Conservation (phyloP, 192 early-diverging fungal species). For the Gaertneriomyces semiglobifer region DNA sequence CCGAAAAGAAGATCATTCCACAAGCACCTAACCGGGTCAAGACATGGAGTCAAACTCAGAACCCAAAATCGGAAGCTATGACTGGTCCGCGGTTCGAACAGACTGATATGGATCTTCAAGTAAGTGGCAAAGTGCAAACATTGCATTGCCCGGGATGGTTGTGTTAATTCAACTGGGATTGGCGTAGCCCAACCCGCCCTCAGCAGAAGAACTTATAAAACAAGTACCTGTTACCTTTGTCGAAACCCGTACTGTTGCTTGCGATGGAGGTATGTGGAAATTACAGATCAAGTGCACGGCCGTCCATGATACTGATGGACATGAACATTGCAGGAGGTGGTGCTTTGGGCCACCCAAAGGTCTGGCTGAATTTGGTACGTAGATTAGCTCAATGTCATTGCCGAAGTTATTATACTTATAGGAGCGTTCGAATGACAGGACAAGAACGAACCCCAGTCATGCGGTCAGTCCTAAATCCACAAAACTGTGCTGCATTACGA, state of each 20-base stretch:
- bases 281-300: constrained; percentile 1
- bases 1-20: constrained; percentile 7
- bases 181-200: constrained; percentile 76
- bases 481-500: neutral
- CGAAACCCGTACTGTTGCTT: constrained; percentile 67
- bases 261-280: constrained; percentile 71
- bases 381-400: neutral
- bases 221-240: constrained; percentile 82
- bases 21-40: constrained; percentile 73
- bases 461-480: constrained; percentile 44
- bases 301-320: neutral
- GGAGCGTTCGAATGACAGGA: constrained; percentile 33
- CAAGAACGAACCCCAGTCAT: constrained; percentile 63
- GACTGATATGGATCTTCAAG: constrained; percentile 74
- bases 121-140: constrained; percentile 26
- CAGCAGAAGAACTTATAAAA: constrained; percentile 88
- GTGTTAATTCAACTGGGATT: neutral
- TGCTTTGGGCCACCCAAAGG: constrained; percentile 87
- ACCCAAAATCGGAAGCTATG: constrained; percentile 64
- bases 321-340: constrained; percentile 61
- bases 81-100: constrained; percentile 84
- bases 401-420: neutral
- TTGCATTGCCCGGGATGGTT: neutral
- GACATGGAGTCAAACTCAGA: constrained; percentile 78
- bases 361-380: constrained; percentile 86